These are phyloP conservation scores for Ormosia emarginata DNA, from an alignment of 306 rosid species.

Conservation along the genomic window DNA sequence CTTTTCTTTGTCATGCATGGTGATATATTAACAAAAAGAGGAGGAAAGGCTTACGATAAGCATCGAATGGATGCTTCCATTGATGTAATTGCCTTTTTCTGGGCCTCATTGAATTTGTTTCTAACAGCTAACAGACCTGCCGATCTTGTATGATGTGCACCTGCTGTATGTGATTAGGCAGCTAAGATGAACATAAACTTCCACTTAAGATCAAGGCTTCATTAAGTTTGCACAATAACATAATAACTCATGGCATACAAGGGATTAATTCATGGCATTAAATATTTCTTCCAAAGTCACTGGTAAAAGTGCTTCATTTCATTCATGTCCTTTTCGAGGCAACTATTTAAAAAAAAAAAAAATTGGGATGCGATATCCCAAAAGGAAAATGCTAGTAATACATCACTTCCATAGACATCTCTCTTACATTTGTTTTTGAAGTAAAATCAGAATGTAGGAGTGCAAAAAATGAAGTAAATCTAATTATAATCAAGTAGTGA, in stretches of 20 bases:
- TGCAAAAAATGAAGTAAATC: too few species aligned
- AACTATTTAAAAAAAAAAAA: too few species aligned
- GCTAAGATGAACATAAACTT: background rate
- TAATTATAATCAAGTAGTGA: too few species aligned
- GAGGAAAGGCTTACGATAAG: slow-evolving; percentile 39
- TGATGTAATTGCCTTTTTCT: slow-evolving; percentile 40
- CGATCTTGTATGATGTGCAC: background rate
- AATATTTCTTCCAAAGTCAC: background rate
- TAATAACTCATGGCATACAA: background rate
- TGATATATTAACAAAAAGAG: background rate
- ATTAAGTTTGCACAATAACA: background rate
- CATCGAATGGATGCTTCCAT: slow-evolving; percentile 46
- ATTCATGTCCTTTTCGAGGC: background rate
- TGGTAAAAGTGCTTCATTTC: background rate
- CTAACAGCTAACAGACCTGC: background rate
- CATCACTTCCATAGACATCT: too few species aligned
- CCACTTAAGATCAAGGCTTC: background rate
- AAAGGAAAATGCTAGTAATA: too few species aligned
- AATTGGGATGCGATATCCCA: too few species aligned
- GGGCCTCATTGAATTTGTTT: slow-evolving; percentile 31
- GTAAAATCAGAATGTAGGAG: too few species aligned
- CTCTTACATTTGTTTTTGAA: too few species aligned
- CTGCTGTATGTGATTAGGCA: slow-evolving; percentile 25
- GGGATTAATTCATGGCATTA: background rate
- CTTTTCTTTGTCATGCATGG: background rate